A percentile compares a stretch with the other conserved stretches of the same genome.
Conservation (phyloP, 2,329 filamentous ascomycete species). For the Macroventuria anomochaeta region DNA sequence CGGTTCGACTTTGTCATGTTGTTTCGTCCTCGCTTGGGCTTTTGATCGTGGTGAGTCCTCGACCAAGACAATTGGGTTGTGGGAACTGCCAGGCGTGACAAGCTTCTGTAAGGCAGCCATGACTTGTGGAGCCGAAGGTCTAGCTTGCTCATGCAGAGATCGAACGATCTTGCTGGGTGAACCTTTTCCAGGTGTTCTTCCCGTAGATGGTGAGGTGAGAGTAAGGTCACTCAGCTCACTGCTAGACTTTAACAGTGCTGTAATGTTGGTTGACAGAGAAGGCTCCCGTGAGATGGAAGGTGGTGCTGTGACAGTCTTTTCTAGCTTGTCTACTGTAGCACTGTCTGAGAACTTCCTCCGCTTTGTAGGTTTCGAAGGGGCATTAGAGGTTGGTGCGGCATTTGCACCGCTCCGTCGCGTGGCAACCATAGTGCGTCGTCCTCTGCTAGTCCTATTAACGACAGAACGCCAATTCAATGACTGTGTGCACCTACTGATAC, state of each 20-base stretch:
- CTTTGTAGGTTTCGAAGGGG: background rate
- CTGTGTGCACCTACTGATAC: background rate
- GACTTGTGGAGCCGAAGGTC: background rate
- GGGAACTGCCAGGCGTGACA: slow-evolving; percentile 19
- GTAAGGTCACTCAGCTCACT: slow-evolving; percentile 11
- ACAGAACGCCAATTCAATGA: background rate
- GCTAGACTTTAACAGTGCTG: background rate
- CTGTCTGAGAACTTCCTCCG: background rate
- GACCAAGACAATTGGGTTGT: slow-evolving; percentile 36
- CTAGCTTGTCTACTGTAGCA: background rate
- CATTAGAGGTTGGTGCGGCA: background rate
- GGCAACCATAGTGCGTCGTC: slow-evolving; percentile 13
- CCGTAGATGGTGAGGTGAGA: slow-evolving; percentile 18
- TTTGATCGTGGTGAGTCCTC: slow-evolving; percentile 19
- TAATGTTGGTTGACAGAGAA: background rate
- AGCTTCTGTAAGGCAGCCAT: background rate
- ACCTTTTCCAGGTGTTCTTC: background rate
- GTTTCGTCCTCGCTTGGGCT: background rate
- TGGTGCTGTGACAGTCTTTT: background rate
- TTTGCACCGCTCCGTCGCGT: slow-evolving; percentile 19
- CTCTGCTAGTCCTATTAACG: background rate
- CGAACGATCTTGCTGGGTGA: too few species aligned
- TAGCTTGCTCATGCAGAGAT: background rate
- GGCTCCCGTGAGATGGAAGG: background rate
- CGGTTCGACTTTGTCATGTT: slow-evolving; percentile 4